Evolutionary conservation across 1,139 yeast genomes (phyloP), one percentile per base, ranked within the genome.

Genomic region (Candida neerlandica): DNA sequence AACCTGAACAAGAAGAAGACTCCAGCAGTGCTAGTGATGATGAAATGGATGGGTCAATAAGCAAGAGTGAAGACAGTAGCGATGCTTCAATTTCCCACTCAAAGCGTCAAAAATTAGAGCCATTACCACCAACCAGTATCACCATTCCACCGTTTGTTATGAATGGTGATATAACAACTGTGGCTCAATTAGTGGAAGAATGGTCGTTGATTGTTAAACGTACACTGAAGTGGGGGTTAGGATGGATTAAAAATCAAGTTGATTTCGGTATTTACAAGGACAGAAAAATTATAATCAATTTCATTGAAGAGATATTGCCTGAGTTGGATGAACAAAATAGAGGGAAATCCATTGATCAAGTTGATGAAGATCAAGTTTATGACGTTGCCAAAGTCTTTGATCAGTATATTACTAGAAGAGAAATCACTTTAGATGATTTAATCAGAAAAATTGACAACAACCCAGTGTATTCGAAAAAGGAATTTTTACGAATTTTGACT

Each of bases 151-250:
- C 42, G 19, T 55, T 55, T 46, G 51, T 52, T 19, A 54, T 54
- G 57, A 55, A 55, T 41, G 32, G 48, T 4, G 43, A 45, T 21
- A 52, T 55, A 16, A 34, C 38, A 18, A 51, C 58, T n/a, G 51
- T 54, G 5, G 52, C 55, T 15, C 58, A 55, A 47, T 16, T 55
- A 41, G 53, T 52, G 19, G 58, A 55, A 45, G 58, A 55, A 44
- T 55, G 58, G 58, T 41, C 51, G 5, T 42, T 54, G 39, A 45
- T 54, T 19, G 16, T 46, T 2, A 50, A 47, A 43, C 47, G 58
- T 15, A 49, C 43, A 18, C 33, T 41, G 15, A 50, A 51, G 35
- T 55, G 51, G 49, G 54, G 51, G 4, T 41, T 49, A 15, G 58
- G 53, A 4, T 57, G 61, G 59, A 54, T 57, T 39, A 53, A 56